Base-by-base conservation (phyloP, 2,329 filamentous ascomycete genomes). In the Chaetomium globosum region DNA sequence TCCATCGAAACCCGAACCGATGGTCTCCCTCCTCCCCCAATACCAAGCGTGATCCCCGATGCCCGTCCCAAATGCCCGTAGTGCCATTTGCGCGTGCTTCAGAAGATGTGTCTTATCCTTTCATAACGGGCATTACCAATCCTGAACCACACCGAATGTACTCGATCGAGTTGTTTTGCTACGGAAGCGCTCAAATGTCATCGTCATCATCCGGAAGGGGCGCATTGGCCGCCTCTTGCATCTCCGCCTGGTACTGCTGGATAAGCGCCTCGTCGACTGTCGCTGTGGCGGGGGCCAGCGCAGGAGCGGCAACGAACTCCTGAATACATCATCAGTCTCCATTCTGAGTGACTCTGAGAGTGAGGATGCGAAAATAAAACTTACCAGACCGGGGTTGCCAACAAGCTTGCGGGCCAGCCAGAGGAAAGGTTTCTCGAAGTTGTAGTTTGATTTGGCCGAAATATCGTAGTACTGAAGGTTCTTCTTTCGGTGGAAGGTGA, bases 401-500 rank as follows among this genome's bases (percentile, higher is more conserved):
- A 97, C 93, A 66, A 99, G 89, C 89, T 99, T 99, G 81, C 95
- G 89, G 74, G 93, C 94, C 75, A 99, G 90, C 95, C 95, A 98
- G 75, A 98, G 90, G 92, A 99, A 98, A 70, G 94, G 94, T 89
- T 98, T 99, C 89, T 98, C 94, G 81, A 98, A 98, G 89, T 98
- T 98, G 85, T 99, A 98, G 87, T 98, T 98, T 78, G 93, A 97
- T 87, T 98, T 99, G 82, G 95, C 95, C 51, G 93, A 97, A 80
- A 98, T 98, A 75, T 98, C 95, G 87, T 99, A 99, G 88, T 98
- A 99, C 84, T 99, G 95, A 61, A 99, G 89, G 84, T 98, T 99
- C 90, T 99, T 99, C 92, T 99, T 99, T 83, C 95, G 92, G 88
- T 99, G 95, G 91, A 99, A 99, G 73, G 95, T 99, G 83, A 99